Conservation (phyloP, 2,329 filamentous ascomycete genomes). For the Orbilia brochopaga region DNA sequence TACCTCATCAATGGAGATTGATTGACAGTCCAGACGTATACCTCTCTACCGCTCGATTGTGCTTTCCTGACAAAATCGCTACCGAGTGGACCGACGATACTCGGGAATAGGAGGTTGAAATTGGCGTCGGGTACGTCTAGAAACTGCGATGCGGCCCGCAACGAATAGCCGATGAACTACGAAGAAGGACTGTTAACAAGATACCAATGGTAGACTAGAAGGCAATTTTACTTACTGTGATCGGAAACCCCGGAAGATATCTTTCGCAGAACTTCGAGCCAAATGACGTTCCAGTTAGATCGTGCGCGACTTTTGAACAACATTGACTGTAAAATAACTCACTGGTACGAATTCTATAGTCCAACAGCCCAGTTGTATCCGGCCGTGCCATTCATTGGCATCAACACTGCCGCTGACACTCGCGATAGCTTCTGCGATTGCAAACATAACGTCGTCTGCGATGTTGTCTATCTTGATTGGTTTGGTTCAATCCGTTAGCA, state of each 20-base stretch:
- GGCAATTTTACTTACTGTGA: conserved; percentile 53
- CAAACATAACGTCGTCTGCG: conserved; percentile 71
- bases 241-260: conserved; percentile 54
- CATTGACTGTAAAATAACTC: conserved; percentile 31
- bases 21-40: conserved; percentile 90
- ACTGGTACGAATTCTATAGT: conserved; percentile 62
- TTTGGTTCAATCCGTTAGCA: background rate
- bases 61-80: conserved; percentile 69
- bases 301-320: background rate
- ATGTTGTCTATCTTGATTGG: conserved; percentile 69
- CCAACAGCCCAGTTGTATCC: conserved; percentile 84
- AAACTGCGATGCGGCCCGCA: conserved; percentile 72
- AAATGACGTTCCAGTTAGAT: conserved; percentile 1
- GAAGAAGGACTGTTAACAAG: background rate
- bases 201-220: background rate
- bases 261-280: conserved; percentile 51
- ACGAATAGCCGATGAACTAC: conserved; percentile 59
- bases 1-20: conserved; percentile 79
- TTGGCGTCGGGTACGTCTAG: conserved; percentile 70
- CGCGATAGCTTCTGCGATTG: conserved; percentile 70
- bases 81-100: conserved; percentile 73
- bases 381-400: conserved; percentile 68
- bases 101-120: conserved; percentile 77
- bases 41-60: conserved; percentile 64
- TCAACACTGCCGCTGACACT: conserved; percentile 59